These are phyloP conservation scores for Zygotorulaspora mrakii DNA, from an alignment of 1,139 yeast genomes.

Conservation along the genomic window DNA sequence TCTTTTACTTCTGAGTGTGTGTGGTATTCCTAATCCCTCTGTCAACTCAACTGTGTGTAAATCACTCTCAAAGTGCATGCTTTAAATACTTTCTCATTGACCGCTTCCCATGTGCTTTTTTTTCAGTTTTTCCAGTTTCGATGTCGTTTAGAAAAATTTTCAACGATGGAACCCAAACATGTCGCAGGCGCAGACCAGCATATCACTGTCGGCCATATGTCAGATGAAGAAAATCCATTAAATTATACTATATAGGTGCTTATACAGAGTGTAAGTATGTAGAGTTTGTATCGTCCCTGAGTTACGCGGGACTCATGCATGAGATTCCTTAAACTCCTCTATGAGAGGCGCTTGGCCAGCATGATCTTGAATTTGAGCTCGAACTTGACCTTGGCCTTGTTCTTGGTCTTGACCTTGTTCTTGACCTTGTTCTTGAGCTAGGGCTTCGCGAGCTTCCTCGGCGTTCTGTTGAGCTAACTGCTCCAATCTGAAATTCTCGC, in stretches of 20 bases:
- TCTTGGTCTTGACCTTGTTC: background rate
- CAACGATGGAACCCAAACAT: slow-evolving; percentile 1
- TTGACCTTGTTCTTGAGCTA: background rate
- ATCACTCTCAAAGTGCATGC: background rate
- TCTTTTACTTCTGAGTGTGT: no score
- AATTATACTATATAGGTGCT: slow-evolving; percentile 1
- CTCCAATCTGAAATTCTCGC: slow-evolving; percentile 5
- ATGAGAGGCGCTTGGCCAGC: no score
- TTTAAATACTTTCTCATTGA: slow-evolving; percentile 1
- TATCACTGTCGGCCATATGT: no score
- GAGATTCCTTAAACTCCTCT: no score
- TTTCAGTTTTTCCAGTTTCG: no score
- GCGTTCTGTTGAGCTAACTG: slow-evolving; percentile 1
- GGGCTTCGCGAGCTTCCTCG: background rate
- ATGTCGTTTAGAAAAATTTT: slow-evolving; percentile 4
- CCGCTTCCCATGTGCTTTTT: slow-evolving; percentile 4
- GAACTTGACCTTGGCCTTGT: no score
- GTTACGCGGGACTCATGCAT: no score
- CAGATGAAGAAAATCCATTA: slow-evolving; percentile 2
- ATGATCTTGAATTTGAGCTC: no score
- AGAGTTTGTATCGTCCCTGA: no score
- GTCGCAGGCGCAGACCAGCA: background rate
- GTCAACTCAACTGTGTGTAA: no score
- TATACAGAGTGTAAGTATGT: no score
- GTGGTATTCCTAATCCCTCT: no score